phyloP scores from a whole-genome alignment of 1,139 yeast species.

The Candida pseudocylindracea region DNA sequence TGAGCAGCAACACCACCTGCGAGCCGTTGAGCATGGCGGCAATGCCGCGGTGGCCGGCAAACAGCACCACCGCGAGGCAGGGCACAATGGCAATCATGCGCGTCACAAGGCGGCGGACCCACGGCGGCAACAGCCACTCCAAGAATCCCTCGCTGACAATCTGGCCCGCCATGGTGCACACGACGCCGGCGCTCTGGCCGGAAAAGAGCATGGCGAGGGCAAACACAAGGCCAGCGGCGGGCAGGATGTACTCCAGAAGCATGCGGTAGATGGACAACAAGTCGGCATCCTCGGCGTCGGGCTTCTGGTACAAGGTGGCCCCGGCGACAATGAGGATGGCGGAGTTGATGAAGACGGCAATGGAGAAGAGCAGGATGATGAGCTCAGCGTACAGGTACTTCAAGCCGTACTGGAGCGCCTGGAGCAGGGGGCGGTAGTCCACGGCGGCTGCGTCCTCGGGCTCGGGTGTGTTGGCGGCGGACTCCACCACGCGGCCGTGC shows the following conservation, averaged over 20 bases:
- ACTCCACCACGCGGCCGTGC: conserved; percentile 11
- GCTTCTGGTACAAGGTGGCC: conserved; percentile 35
- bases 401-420: conserved; percentile 44
- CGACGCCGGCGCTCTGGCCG: conserved; percentile 67
- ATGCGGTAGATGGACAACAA: conserved; percentile 50
- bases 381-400: conserved; percentile 45
- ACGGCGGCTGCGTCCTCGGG: conserved; percentile 6
- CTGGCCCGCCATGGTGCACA: conserved; percentile 67
- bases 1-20: conserved; percentile 48
- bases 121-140: conserved; percentile 49
- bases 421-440: conserved; percentile 38
- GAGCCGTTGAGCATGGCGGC: conserved; percentile 50
- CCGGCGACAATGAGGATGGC: conserved; percentile 60
- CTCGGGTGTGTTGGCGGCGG: background rate
- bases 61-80: conserved; percentile 36
- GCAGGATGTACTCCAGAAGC: conserved; percentile 34
- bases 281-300: conserved; percentile 49
- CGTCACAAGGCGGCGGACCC: conserved; percentile 49
- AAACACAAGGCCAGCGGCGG: conserved; percentile 51
- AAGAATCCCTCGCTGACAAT: conserved; percentile 64
- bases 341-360: conserved; percentile 57
- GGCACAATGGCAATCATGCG: conserved; percentile 55
- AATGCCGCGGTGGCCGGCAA: conserved; percentile 50
- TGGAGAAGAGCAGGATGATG: conserved; percentile 37
- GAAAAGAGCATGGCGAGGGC: conserved; percentile 56